These are phyloP conservation scores for Atkinsonella hypoxylon DNA, from an alignment of 2,329 filamentous ascomycete genomes.

Conservation along the genomic window DNA sequence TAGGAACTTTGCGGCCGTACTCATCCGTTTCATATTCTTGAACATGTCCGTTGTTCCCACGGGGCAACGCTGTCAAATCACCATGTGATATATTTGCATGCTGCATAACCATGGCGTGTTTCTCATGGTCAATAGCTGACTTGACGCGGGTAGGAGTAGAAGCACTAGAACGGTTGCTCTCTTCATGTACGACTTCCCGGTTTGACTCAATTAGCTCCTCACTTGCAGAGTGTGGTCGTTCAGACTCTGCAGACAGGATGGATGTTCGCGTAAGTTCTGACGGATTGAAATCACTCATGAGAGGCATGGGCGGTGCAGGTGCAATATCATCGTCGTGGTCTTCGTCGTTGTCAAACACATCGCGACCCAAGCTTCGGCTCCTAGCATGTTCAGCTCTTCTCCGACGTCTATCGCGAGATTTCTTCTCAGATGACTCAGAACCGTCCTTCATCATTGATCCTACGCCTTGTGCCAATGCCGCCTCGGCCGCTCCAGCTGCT, in stretches of 20 bases:
- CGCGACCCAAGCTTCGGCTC: constrained; percentile 32
- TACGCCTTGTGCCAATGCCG: constrained; percentile 21
- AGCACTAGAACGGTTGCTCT: constrained; percentile 43
- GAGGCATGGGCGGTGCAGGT: constrained; percentile 64
- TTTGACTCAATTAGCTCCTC: constrained; percentile 36
- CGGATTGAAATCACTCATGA: constrained; percentile 73
- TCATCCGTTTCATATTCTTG: constrained; percentile 38
- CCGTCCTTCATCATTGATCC: constrained; percentile 24
- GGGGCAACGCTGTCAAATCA: constrained; percentile 42
- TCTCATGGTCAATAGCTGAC: constrained; percentile 35
- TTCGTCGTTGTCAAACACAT: constrained; percentile 34
- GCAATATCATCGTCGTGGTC: constrained; percentile 40
- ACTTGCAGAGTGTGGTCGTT: constrained; percentile 56
- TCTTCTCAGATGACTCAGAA: constrained; percentile 37
- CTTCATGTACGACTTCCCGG: constrained; percentile 51
- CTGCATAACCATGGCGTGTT: constrained; percentile 53
- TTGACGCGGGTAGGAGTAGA: constrained; percentile 52
- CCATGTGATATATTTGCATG: constrained; percentile 53
- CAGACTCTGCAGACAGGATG: constrained; percentile 70
- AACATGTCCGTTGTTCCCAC: constrained; percentile 29
- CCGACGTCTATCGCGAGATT: constrained; percentile 37
- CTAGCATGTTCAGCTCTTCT: constrained; percentile 36
- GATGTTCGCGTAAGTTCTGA: constrained; percentile 84
- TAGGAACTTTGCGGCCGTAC: constrained; percentile 28
- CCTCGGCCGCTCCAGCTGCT: constrained; percentile 31